Conservation (phyloP, 176 grass and related monocot genomes). For the Urochloa ruziziensis region DNA sequence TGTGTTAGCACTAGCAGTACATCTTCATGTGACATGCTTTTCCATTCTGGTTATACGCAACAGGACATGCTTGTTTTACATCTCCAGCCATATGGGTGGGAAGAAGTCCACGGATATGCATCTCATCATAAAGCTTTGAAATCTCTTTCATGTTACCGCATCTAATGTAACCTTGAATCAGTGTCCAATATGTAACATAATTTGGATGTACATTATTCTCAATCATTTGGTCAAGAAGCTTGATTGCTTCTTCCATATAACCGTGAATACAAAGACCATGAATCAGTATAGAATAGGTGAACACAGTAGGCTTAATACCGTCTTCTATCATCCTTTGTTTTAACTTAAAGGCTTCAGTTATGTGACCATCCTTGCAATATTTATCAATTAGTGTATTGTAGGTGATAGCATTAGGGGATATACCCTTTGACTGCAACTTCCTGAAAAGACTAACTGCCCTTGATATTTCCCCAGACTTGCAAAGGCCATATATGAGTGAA, state of each 20-base stretch:
- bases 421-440: slow-evolving; percentile 67
- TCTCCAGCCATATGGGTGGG: slow-evolving; percentile 25
- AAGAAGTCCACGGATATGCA: slow-evolving; percentile 77
- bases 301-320: slow-evolving; percentile 65
- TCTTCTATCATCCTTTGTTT: slow-evolving; percentile 89
- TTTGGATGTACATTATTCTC: slow-evolving; percentile 79
- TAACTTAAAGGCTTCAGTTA: slow-evolving; percentile 80
- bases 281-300: slow-evolving; percentile 92
- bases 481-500: slow-evolving; percentile 94
- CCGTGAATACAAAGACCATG: slow-evolving; percentile 83
- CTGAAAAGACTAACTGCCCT: slow-evolving; percentile 77
- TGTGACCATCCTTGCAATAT: slow-evolving; percentile 71
- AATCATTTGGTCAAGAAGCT: slow-evolving; percentile 93
- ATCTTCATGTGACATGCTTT: slow-evolving; percentile 19
- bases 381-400: slow-evolving; percentile 88
- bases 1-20: slow-evolving; percentile 8
- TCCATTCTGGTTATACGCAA: slow-evolving; percentile 27
- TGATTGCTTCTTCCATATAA: slow-evolving; percentile 91
- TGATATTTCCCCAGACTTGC: slow-evolving; percentile 66
- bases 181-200: slow-evolving; percentile 84
- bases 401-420: slow-evolving; percentile 68
- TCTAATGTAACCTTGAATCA: slow-evolving; percentile 81
- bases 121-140: slow-evolving; percentile 77
- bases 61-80: slow-evolving; percentile 26
- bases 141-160: slow-evolving; percentile 70